A percentile compares a stretch with the other conserved stretches of the same genome.
phyloP scores from a whole-genome alignment of 78 protist genomes.

The Emiliania huxleyi region DNA sequence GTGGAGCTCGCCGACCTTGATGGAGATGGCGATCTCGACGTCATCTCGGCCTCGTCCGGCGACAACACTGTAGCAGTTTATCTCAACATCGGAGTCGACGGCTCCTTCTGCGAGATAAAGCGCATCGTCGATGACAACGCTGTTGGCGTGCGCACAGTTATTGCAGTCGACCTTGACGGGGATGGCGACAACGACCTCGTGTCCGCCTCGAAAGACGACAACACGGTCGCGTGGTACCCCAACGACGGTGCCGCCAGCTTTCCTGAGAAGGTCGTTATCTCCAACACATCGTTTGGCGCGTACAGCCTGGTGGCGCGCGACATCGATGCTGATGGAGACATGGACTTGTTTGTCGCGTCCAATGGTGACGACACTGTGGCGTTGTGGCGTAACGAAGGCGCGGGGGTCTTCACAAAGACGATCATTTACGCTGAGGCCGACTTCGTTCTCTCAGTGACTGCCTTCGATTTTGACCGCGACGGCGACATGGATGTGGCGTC shows the following conservation, averaged over 20 bases:
- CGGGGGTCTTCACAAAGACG: neutral
- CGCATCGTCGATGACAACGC: neutral
- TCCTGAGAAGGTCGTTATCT: neutral
- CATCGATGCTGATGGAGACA: neutral
- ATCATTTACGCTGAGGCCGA: neutral
- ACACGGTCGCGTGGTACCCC: neutral
- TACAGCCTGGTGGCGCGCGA: neutral
- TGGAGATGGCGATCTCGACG: neutral
- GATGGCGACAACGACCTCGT: neutral
- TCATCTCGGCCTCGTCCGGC: constrained; percentile 14
- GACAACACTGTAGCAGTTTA: neutral
- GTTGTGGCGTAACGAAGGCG: constrained; percentile 12
- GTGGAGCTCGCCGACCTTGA: neutral
- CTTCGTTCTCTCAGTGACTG: neutral
- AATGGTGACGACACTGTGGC: neutral
- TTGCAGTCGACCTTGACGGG: neutral
- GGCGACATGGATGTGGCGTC: constrained; percentile 4
- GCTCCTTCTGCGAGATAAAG: constrained; percentile 1
- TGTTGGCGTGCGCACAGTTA: neutral
- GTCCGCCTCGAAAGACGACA: neutral
- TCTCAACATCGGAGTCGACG: neutral
- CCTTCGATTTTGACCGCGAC: neutral
- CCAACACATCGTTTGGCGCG: neutral
- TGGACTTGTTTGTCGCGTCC: neutral
- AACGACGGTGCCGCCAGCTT: neutral